Evolutionary conservation across 2,329 filamentous ascomycete genomes (phyloP).

Genomic region (Plenodomus tracheiphilus): DNA sequence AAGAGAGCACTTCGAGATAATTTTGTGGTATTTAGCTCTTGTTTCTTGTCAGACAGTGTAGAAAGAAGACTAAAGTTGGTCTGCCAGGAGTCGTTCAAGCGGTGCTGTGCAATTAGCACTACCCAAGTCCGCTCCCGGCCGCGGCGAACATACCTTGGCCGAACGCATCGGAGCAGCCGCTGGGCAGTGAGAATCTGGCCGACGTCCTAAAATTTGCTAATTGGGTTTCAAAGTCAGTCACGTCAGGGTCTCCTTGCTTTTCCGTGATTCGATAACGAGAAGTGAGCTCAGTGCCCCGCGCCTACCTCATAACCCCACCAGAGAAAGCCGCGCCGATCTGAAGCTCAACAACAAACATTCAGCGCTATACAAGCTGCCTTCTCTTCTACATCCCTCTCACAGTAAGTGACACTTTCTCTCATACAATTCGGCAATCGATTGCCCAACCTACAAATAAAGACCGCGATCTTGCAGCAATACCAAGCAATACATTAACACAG

Average conservation of each 20-base stretch:
- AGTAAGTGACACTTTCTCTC: conserved; percentile 17
- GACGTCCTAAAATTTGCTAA: conserved; percentile 10
- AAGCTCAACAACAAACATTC: conserved; percentile 24
- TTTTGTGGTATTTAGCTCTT: too few relatives aligned
- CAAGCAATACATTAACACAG: conserved; percentile 1
- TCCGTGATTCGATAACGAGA: conserved; percentile 29
- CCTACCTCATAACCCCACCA: neutral
- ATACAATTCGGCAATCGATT: conserved; percentile 7
- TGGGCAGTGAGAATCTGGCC: conserved; percentile 5
- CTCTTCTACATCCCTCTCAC: conserved; percentile 16
- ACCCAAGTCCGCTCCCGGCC: conserved; percentile 20
- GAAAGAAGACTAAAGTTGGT: neutral
- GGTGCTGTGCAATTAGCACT: neutral
- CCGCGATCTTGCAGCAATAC: conserved; percentile 1
- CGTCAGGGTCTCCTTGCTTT: conserved; percentile 21
- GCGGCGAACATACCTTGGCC: conserved; percentile 17
- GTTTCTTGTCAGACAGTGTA: neutral
- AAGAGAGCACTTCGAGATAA: neutral
- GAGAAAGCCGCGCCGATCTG: conserved; percentile 1
- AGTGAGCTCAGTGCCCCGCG: conserved; percentile 16
- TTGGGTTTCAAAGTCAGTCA: conserved; percentile 7
- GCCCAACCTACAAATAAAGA: neutral
- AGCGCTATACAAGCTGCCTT: conserved; percentile 12
- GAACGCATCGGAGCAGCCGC: conserved; percentile 5
- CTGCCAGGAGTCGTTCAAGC: neutral